Evolutionary conservation across 1,284 basidiomycete genomes (phyloP), one percentile per base, ranked within the genome.

Genomic region (Apiotrichum sp.): DNA sequence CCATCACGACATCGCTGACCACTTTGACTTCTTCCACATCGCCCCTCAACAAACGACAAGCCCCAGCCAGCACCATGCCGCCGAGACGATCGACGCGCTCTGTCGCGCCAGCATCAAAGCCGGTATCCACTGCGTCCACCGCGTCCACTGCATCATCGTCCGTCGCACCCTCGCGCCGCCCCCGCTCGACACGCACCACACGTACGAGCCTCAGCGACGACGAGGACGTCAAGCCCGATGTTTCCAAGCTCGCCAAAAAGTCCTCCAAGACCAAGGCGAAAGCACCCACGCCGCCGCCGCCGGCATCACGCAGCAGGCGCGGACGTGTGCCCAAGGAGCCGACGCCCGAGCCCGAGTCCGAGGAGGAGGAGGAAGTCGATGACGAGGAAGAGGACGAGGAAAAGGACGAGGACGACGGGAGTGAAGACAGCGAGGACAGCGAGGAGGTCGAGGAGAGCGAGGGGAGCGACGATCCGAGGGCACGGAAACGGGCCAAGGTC

Each of bases 191-290:
- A n/a, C n/a, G n/a, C n/a, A n/a, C n/a, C n/a, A n/a, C n/a, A n/a
- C n/a, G n/a, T n/a, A n/a, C n/a, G n/a, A n/a, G n/a, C 78, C 69
- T 72, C 59, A 11, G 77, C 65, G 47, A 78, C 75, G 57, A 57
- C 41, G 61, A 56, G 6, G 62, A 55, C 10, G 56, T 50, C 36
- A 42, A 53, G 13, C 48, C 38, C 14, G 50, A 49, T 31, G 47
- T n/a, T n/a, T n/a, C n/a, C n/a, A n/a, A n/a, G n/a, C n/a, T n/a
- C n/a, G n/a, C n/a, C n/a, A n/a, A n/a, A n/a, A n/a, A n/a, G n/a
- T n/a, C n/a, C n/a, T n/a, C n/a, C n/a, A n/a, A n/a, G n/a, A n/a
- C n/a, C n/a, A 52, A 1, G 13, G n/a, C n/a, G 50, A 50, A 3
- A 49, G 47, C 16, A 41, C 41, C 10, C 43, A 55, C 8, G 53